A percentile compares a stretch with the other conserved stretches of the same genome.
Evolutionary conservation across 768 basidiomycete species (phyloP).

Genomic region (Fomitopsis serialis): DNA sequence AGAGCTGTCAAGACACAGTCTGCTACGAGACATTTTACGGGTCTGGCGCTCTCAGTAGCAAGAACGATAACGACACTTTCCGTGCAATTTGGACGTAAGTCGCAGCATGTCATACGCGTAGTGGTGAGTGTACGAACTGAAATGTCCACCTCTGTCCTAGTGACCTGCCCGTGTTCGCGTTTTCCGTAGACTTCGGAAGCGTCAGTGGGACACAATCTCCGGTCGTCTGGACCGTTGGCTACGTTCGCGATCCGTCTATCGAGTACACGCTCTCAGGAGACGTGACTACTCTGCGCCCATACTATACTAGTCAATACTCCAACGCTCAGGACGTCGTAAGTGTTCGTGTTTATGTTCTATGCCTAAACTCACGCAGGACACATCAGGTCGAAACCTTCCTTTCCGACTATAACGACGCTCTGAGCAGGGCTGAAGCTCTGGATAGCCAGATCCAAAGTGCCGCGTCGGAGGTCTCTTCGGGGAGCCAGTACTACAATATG

Average conservation of each 20-base stretch:
- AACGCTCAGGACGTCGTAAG: conserved; percentile 6
- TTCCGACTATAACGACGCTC: conserved; percentile 13
- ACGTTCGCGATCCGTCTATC: conserved; percentile 20
- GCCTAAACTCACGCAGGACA: not conserved
- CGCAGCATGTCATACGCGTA: not conserved
- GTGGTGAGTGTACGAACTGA: not conserved
- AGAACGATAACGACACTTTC: conserved; percentile 1
- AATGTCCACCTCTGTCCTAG: not conserved
- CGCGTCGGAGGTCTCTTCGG: conserved; percentile 13
- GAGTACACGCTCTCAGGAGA: conserved; percentile 11
- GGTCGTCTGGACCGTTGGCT: conserved; percentile 23
- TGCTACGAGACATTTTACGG: conserved; percentile 12
- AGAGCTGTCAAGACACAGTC: conserved; percentile 1
- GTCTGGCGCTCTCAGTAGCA: conserved; percentile 11
- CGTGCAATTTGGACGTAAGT: conserved; percentile 12
- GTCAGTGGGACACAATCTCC: conserved; percentile 14
- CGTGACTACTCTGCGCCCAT: conserved; percentile 11
- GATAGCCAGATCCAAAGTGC: conserved; percentile 17
- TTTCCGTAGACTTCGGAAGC: conserved; percentile 21
- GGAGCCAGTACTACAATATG: conserved; percentile 14
- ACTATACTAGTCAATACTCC: conserved; percentile 5
- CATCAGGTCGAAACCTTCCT: conserved; percentile 16
- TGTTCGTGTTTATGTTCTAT: not conserved
- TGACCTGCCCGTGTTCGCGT: conserved; percentile 16
- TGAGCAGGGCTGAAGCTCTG: conserved; percentile 11